Base-by-base conservation (phyloP, 208 protist genomes). In the Herpetomonas tarakana region DNA sequence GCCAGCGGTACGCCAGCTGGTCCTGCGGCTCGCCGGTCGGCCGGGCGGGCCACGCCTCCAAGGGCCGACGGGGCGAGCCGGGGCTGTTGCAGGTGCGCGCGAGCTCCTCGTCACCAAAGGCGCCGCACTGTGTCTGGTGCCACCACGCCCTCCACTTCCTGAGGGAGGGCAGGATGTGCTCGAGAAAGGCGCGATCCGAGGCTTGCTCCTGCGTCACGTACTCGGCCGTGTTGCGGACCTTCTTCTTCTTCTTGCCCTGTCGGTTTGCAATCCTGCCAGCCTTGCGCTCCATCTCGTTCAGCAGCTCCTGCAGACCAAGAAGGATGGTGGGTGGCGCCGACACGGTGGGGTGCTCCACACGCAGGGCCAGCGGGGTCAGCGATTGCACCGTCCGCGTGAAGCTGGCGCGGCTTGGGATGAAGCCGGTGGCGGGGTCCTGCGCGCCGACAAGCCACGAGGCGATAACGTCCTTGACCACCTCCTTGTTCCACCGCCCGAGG, bases 1-100 rank as follows among this genome's bases (percentile, higher is more conserved):
- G 81, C 84, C 88, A 94, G 56, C 88, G 81, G 70, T 94, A 94
- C 54, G 71, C 71, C 30, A 88, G 71, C 44, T 71, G 64, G 25
- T 84, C 77, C 35, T 72, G 58, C 52, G 77, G 56, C 12, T 55
- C 28, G 19, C 47, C 68, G 3, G 61, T 63, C 16, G 78, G 78
- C 51, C 7, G 26, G 0, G 25, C 60, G 21, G 82, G 78, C 78
- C 82, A 85, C 69, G 68, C 47, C 75, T 88, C 77, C 45, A 88
- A 72, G 2, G 74, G 58, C 12, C 46, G 57, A 1, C 82, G 82
- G 4, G 19, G 6, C 0, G 58, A 39, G 6, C 63, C 58, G 63
- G 29, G 31, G 47, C 26, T 59, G 24, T 19, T 31, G 22, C 73
- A 88, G 27, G 58, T 51, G 56, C 58, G 38, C 22, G 77, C 69